Evolutionary conservation across 2,329 filamentous ascomycete species (phyloP), one percentile per base, ranked within the genome.

Genomic region (Fusarium nodosum): DNA sequence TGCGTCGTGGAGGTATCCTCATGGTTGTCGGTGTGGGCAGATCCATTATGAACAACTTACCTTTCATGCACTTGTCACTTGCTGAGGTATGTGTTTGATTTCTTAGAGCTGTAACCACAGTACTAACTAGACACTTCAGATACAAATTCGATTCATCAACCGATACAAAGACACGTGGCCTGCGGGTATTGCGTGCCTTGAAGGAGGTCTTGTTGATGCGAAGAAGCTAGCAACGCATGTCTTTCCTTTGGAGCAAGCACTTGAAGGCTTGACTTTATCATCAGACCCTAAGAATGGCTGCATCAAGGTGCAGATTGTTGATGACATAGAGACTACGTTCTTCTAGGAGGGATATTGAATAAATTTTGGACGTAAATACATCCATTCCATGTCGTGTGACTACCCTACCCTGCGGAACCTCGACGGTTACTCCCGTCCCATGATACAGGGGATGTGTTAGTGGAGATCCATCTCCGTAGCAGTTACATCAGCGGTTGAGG

Each of bases 81-180:
- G 85, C 86, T 6, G 88, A 90, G 81, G 85, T 86, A 63, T 31
- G 50, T 50, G 12, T 24, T 26, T n/a, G 7, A 26, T 50, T 15
- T 7, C 18, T 1, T 66, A 8, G 4, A 5, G 5, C 22, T 45
- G 10, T 13, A 22, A 22, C 22, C 4, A 9, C 10, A 9, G 38
- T 20, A 20, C 53, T 70, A 20, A 71, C 39, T 15, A 22, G 22
- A 38, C 11, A 11, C 7, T 12, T 10, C 30, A 75, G 74, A 90
- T 92, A 67, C 84, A 91, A 69, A 80, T 92, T 28, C 87, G 85
- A 38, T 92, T 92, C 78, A 92, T 91, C 75, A 91, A 92, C 76
- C 83, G 90, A 10, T 92, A 92, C 75, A 82, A 85, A 41, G 88
- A 92, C 72, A 91, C 89, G 0, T 92, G 90, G 90, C 89, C 90